Conservation (phyloP, 2,329 filamentous ascomycete species). For the Escovopsis sp. region DNA sequence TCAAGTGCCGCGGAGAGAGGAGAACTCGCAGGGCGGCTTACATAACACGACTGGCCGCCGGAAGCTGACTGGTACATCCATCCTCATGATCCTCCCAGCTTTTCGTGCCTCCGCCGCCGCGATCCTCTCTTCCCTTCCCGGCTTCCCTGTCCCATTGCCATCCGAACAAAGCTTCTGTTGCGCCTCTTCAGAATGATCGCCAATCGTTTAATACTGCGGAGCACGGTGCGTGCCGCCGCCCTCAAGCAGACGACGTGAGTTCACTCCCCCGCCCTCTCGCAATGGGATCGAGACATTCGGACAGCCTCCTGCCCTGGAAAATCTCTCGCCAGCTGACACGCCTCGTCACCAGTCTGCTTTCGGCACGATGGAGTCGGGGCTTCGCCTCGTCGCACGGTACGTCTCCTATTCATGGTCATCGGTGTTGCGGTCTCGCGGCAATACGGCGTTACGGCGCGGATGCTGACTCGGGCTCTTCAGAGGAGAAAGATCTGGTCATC, state of each 20-base stretch:
- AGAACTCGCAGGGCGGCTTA: neutral
- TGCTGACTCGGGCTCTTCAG: slow-evolving; percentile 32
- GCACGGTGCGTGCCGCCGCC: slow-evolving; percentile 36
- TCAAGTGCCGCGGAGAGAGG: too few relatives aligned
- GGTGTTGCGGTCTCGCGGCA: neutral
- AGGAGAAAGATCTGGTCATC: slow-evolving; percentile 93
- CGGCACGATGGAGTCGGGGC: slow-evolving; percentile 36
- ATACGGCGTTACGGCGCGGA: too few relatives aligned
- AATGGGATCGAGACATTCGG: slow-evolving; percentile 1
- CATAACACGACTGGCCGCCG: neutral
- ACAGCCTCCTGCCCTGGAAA: slow-evolving; percentile 6
- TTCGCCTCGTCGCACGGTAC: slow-evolving; percentile 44
- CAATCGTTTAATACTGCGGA: slow-evolving; percentile 44
- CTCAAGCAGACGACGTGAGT: slow-evolving; percentile 40
- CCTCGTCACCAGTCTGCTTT: slow-evolving; percentile 2
- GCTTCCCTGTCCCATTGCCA: neutral
- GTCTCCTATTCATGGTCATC: slow-evolving; percentile 11
- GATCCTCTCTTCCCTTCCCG: neutral
- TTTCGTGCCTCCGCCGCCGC: neutral
- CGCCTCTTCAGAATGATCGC: slow-evolving; percentile 37
- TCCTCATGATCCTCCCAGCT: neutral
- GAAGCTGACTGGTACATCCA: too few relatives aligned
- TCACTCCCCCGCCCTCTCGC: neutral
- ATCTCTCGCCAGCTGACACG: slow-evolving; percentile 6
- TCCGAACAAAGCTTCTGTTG: neutral